Base-by-base conservation (phyloP, 2,329 filamentous ascomycete species). In the Arthroderma uncinatum region DNA sequence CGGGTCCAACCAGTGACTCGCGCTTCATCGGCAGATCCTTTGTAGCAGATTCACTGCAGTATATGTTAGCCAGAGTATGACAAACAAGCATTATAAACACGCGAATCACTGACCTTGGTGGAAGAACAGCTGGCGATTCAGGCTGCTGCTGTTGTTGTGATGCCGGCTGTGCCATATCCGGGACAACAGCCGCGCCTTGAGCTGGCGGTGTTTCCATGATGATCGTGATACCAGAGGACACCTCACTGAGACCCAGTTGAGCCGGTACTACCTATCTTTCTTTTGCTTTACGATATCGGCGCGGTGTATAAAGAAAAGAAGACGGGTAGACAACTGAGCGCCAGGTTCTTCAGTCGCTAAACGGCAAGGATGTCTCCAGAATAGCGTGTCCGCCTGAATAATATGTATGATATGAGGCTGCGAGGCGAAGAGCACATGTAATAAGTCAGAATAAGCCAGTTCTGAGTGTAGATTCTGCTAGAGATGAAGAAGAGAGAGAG, bases 371-470 rank as follows among this genome's bases (percentile, higher is more conserved):
- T 12, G 33, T 12, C 33, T 34, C 33, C 33, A 34, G 12, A 5
- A 12, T 5, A 12, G 33, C 33, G 33, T 12, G 33, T 34, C 12
- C 12, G 33, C 6, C 12, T 34, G 21, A 23, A 23, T 16, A 47
- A 7, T 19, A 47, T 47, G 7, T 2, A 28, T 21, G 21, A n/a
- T 6, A 44, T 1, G 54, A 21, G 54, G 25, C 2, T n/a, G 30
- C 14, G 21, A 36, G 33, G 33, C 5, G 28, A 19, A 57, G 47
- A 10, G n/a, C 10, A 42, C 55, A 30, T 25, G 14, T 9, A 30
- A n/a, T 57, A 39, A 39, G 21, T 39, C 44, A 57, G 47, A n/a
- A 30, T 44, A 47, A 34, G 33, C 33, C 33, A 34, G 33, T 34
- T 34, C 12, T 12, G n/a, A 48, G 19, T n/a, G 23, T 34, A 33